Conservation (phyloP, 1,284 basidiomycete genomes). For the Vanrija sp. region DNA sequence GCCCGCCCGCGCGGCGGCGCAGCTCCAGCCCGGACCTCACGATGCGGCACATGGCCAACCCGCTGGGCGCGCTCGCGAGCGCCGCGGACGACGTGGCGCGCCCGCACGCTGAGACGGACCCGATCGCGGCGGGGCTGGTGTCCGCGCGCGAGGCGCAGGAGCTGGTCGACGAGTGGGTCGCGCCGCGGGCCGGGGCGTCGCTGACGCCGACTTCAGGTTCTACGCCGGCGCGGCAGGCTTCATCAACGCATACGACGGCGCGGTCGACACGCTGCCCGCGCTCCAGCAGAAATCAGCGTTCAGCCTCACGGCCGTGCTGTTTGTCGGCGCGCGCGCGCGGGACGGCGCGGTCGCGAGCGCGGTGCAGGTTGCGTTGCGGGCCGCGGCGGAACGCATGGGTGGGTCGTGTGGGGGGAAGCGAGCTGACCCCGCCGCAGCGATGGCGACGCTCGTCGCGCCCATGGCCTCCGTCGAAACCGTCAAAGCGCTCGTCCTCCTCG, state of each 20-base stretch:
- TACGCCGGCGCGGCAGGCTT: constrained; percentile 77
- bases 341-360: constrained; percentile 61
- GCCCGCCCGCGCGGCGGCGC: not conserved
- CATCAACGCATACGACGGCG: constrained; percentile 70
- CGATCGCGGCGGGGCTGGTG: constrained; percentile 55
- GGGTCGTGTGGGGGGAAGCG: too few species aligned
- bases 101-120: constrained; percentile 9
- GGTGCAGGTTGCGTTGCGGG: constrained; percentile 32
- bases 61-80: constrained; percentile 15
- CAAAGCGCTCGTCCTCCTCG: constrained; percentile 79
- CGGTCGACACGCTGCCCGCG: constrained; percentile 64
- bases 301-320: constrained; percentile 65
- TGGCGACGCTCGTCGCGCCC: constrained; percentile 71
- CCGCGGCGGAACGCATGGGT: constrained; percentile 68
- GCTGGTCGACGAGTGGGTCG: constrained; percentile 64
- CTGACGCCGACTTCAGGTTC: constrained; percentile 47
- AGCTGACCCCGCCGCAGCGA: constrained; percentile 39
- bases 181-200: too few species aligned
- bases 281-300: constrained; percentile 15
- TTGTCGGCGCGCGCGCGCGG: constrained; percentile 74
- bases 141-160: constrained; percentile 69
- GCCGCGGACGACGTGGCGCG: not conserved
- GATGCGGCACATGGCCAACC: constrained; percentile 18
- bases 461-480: constrained; percentile 73
- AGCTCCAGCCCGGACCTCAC: constrained; percentile 11